Evolutionary conservation across 345 rosid genomes (phyloP), one percentile per base, ranked within the genome.

Genomic region (Capsella bursapastoris): DNA sequence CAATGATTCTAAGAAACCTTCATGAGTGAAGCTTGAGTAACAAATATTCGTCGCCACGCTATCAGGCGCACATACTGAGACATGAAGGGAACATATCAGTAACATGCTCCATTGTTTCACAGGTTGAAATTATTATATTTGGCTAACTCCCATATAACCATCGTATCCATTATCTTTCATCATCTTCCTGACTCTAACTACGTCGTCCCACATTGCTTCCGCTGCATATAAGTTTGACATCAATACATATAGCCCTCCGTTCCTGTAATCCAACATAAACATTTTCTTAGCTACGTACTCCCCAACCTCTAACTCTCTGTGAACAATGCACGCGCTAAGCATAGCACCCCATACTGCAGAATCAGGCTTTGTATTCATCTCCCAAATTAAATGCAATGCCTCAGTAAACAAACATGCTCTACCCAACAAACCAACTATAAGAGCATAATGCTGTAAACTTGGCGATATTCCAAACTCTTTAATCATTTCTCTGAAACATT

Each of bases 201-300:
- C 95, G 40, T 90, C 91, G 8, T 84, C 91, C 97, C 93, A 93
- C 84, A 87, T 89, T 69, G 64, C 86, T 68, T 77, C 69, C 29
- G 83, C 75, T 48, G 98, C 98, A 75, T 90, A 93, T 18, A 93
- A 84, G 82, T 93, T 93, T 13, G 98, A 93, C 97, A 92, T 89
- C 80, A 88, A 70, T 13, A 93, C 88, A 56, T 90, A 93, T 50
- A 93, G 74, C 12, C 97, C 98, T 22, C 97, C 91, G 56, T 87
- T 86, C 66, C 64, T 76, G 58, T 75, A 65, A 78, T 90, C 95
- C 86, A 86, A 60, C 63, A 89, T 80, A 68, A 85, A 84, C 41
- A 89, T 31, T 73, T 86, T 90, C 86, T 85, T 90, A 70, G 97
- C 91, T 74, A 89, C 68, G 74, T 77, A 90, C 72, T 90, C 95